Base-by-base conservation (phyloP, 768 basidiomycete genomes). In the Serendipita sp. region DNA sequence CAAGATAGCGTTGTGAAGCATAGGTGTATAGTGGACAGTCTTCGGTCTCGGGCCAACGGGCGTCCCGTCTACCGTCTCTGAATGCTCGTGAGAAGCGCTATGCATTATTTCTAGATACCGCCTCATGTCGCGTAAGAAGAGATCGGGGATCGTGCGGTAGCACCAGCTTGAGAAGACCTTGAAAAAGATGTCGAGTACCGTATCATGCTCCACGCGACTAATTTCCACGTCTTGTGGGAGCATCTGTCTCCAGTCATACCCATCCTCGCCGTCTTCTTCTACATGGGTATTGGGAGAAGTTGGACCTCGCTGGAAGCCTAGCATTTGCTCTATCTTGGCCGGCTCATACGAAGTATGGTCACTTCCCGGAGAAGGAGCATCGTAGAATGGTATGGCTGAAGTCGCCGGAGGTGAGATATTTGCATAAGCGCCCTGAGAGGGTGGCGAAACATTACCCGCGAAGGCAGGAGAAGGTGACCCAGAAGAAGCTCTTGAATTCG, bases 1-100 rank as follows among this genome's bases (percentile, higher is more conserved):
- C 48, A 88, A 72, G 2, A 85, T 76, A 1, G 84, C 78, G 67
- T 88, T 88, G 73, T 88, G 86, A 5, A 87, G 76, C 80, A 87
- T 83, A 0, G 86, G 84, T 2, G 84, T 85, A 71, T 87, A 88
- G 67, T 86, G 84, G 34, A 60, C 56, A 37, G 56, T 37, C 41
- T 63, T 63, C 10, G 60, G 32, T 62, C 13, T 18, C 32, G 28
- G 3, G 30, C 24, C n/a, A 35, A 35, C 2, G 48, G 32, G 18
- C 5, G 10, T 18, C 10, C 56, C 56, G n/a, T 24, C 34, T 24
- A 38, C 28, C 18, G 56, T 30, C 24, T 30, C 56, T 2, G 24
- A 24, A 8, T 60, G 24, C 8, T n/a, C 16, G 28, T 60, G 24
- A 8, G n/a, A 32, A 32, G 48, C 8, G 2, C n/a, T 51, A 8